These are phyloP conservation scores for Yamadazyma songkhlaensis DNA, from an alignment of 1,139 yeast genomes.

Conservation along the genomic window DNA sequence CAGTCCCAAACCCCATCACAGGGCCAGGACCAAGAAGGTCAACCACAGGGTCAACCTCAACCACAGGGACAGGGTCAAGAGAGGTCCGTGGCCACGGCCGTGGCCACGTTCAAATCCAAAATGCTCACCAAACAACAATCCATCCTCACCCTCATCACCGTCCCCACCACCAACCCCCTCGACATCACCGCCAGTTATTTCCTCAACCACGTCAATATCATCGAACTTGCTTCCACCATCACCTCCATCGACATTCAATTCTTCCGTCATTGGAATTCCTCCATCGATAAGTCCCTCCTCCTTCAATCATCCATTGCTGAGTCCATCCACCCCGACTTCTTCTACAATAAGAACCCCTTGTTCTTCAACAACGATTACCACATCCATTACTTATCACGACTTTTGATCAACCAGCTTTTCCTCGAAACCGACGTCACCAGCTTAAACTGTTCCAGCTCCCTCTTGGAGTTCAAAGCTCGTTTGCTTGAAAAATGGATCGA, in stretches of 20 bases:
- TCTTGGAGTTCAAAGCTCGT: slow-evolving; percentile 55
- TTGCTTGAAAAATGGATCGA: slow-evolving; percentile 82
- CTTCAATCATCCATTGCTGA: slow-evolving; percentile 26
- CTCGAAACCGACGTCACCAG: slow-evolving; percentile 31
- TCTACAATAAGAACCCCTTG: slow-evolving; percentile 44
- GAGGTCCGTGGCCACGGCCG: too few relatives aligned
- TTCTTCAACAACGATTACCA: slow-evolving; percentile 67
- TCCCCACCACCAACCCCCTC: slow-evolving; percentile 20
- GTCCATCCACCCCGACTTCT: slow-evolving; percentile 23
- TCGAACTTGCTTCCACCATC: slow-evolving; percentile 53
- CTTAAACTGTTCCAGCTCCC: slow-evolving; percentile 15
- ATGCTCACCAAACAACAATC: slow-evolving; percentile 36
- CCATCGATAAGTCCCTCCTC: slow-evolving; percentile 45
- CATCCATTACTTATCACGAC: slow-evolving; percentile 73
- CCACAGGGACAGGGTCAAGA: too few relatives aligned
- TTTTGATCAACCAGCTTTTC: slow-evolving; percentile 71
- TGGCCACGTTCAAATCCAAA: slow-evolving; percentile 32
- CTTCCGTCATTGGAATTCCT: slow-evolving; percentile 71
- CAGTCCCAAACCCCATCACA: too few relatives aligned
- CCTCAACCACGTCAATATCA: slow-evolving; percentile 41
- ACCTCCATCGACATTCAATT: slow-evolving; percentile 57
- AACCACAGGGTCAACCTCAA: too few relatives aligned
- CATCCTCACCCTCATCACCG: slow-evolving; percentile 29
- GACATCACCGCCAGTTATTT: slow-evolving; percentile 38
- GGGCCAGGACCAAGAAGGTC: too few relatives aligned